Evolutionary conservation across 768 basidiomycete species (phyloP), one percentile per base, ranked within the genome.

Genomic region (Collybia sordida): DNA sequence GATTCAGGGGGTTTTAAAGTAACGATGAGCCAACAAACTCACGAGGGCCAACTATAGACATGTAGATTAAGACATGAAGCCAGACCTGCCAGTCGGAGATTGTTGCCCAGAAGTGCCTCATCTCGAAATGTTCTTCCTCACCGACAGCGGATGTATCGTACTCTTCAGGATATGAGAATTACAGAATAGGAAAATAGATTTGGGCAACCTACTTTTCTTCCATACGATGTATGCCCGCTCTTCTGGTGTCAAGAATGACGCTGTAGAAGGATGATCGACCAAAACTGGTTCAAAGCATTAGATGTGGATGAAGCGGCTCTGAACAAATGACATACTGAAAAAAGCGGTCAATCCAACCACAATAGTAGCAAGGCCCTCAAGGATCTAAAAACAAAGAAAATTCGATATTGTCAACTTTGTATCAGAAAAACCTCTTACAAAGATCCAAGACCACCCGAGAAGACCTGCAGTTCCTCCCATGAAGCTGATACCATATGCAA

Each of bases 361-460:
- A 3, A 87, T 74, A 1, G 87, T 89, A 6, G 73, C 65, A 19
- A 82, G 67, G 6, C 88, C 88, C 61, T 88, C 86, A 25, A 88
- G 54, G 47, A 85, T 83, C 80, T 82, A 50, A 15, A 36, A 27
- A 12, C 22, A 15, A n/a, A 42, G 25, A 21, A 47, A 15, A 24
- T 49, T 49, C 24, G 18, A 28, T 15, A 2, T 21, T 11, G 1
- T 3, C 6, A 23, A 18, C 25, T 4, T 14, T 6, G 11, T 38
- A 41, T 23, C n/a, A 25, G 3, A 5, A 34, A 27, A 62, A n/a
- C n/a, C n/a, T n/a, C 78, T 36, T 54, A 83, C 81, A 49, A 86
- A 86, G 42, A 86, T 84, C 85, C 84, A 86, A 0, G 79, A 79
- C 85, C 85, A 86, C 9, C 81, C 83, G 15, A 72, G 57, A 15